These are phyloP conservation scores for Linanthus parryae DNA, from an alignment of 148 eudicot genomes.

Conservation along the genomic window DNA sequence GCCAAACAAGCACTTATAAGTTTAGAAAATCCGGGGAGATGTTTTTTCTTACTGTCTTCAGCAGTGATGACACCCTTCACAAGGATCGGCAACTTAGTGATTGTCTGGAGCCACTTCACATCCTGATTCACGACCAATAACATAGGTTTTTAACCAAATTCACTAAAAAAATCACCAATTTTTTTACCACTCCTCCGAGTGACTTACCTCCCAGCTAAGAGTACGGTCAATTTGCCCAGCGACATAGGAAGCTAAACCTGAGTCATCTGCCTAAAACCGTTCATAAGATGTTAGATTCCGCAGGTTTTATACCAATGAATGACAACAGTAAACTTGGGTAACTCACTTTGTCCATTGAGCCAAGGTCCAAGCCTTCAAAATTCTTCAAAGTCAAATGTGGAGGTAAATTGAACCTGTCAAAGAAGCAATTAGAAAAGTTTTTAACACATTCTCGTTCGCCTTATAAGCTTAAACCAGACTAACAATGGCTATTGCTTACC, in stretches of 20 bases:
- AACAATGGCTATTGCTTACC: conserved; percentile 34
- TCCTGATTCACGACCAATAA: conserved; percentile 37
- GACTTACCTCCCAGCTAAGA: conserved; percentile 88
- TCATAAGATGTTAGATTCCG: conserved; percentile 1
- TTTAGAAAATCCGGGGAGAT: too few species aligned
- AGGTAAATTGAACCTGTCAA: conserved; percentile 72
- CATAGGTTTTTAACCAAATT: neutral
- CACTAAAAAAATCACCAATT: neutral
- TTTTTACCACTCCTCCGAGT: neutral
- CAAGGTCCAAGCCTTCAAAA: conserved; percentile 94
- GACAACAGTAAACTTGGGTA: neutral
- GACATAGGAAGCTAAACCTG: conserved; percentile 92
- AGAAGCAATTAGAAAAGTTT: neutral
- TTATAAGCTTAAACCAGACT: too few species aligned
- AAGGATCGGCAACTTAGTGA: conserved; percentile 89
- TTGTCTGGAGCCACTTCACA: conserved; percentile 96
- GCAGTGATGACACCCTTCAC: conserved; percentile 96
- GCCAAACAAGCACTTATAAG: too few species aligned
- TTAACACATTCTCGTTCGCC: too few species aligned
- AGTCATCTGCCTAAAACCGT: conserved; percentile 61
- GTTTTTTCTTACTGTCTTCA: conserved; percentile 60
- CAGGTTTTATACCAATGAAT: neutral
- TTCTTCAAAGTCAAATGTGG: conserved; percentile 86
- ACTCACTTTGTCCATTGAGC: conserved; percentile 91
- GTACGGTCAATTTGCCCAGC: conserved; percentile 95